Conservation (phyloP, 140 eudicot genomes). For the Bidens hawaiensis region DNA sequence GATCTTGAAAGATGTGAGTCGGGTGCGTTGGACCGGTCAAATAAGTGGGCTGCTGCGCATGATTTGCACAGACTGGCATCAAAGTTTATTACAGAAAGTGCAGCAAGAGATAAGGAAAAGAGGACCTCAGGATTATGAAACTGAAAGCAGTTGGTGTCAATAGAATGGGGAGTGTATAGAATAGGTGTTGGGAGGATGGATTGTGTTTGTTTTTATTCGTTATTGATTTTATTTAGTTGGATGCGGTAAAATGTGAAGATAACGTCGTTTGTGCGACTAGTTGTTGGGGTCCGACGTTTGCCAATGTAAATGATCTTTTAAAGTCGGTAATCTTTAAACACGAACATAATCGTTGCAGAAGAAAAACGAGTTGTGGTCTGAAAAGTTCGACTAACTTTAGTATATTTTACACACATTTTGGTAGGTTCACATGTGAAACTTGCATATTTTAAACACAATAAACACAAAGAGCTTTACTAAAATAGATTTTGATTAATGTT, state of each 20-base stretch:
- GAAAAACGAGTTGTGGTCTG: too few relatives aligned
- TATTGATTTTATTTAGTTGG: background rate
- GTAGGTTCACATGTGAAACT: too few relatives aligned
- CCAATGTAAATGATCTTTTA: slow-evolving; percentile 5
- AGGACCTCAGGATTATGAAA: slow-evolving; percentile 4
- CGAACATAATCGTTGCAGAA: too few relatives aligned
- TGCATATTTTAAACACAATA: too few relatives aligned
- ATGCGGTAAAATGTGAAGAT: background rate
- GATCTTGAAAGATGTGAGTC: slow-evolving; percentile 37
- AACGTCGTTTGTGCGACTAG: slow-evolving; percentile 12
- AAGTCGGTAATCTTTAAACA: too few relatives aligned
- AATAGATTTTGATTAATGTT: too few relatives aligned
- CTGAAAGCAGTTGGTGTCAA: background rate
- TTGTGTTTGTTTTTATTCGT: background rate
- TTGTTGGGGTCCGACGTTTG: slow-evolving; percentile 9
- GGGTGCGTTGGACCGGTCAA: slow-evolving; percentile 16
- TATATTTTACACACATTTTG: too few relatives aligned
- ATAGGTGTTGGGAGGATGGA: slow-evolving; percentile 11
- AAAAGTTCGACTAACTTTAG: too few relatives aligned
- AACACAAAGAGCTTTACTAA: too few relatives aligned
- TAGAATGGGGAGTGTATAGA: slow-evolving; percentile 17
- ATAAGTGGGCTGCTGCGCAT: slow-evolving; percentile 26
- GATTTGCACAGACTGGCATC: slow-evolving; percentile 38
- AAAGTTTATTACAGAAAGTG: slow-evolving; percentile 23
- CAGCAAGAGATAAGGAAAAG: slow-evolving; percentile 18